Percentiles rank a stretch among this genome's conserved stretches.
phyloP scores from a whole-genome alignment of 2,329 filamentous ascomycete genomes.

The Aspergillus sp. region DNA sequence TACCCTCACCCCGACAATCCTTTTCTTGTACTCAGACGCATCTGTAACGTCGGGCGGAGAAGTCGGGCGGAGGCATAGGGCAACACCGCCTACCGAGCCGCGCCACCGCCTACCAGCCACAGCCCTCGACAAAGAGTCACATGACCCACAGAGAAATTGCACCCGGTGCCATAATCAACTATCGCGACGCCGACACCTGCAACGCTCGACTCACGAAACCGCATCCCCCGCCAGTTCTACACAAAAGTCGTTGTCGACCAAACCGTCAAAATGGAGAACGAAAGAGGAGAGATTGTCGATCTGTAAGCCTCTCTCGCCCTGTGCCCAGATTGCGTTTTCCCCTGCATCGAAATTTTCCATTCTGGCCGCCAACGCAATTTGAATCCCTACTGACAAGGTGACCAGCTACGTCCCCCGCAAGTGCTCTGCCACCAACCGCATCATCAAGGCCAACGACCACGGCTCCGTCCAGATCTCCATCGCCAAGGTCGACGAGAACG shows the following conservation, averaged over 20 bases:
- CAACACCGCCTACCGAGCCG: not conserved
- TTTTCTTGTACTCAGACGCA: no score
- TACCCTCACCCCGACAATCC: not conserved
- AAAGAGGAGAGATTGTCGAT: slow-evolving; percentile 98
- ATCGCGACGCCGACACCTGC: slow-evolving; percentile 10
- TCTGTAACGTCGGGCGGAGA: not conserved
- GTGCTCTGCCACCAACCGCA: slow-evolving; percentile 98
- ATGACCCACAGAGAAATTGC: slow-evolving; percentile 36
- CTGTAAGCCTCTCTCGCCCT: slow-evolving; percentile 55
- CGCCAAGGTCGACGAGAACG: slow-evolving; percentile 98
- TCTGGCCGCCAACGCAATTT: not conserved
- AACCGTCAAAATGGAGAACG: slow-evolving; percentile 90
- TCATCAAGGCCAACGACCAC: slow-evolving; percentile 99
- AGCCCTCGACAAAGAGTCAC: slow-evolving; percentile 36
- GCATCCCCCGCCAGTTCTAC: slow-evolving; percentile 19
- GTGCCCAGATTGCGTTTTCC: not conserved
- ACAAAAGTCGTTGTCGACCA: slow-evolving; percentile 31
- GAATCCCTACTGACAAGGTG: not conserved
- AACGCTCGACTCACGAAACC: slow-evolving; percentile 23
- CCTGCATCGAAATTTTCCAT: no score
- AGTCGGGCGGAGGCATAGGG: not conserved
- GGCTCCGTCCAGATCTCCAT: slow-evolving; percentile 95
- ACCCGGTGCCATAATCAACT: not conserved
- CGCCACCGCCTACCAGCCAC: slow-evolving; percentile 9
- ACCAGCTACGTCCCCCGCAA: slow-evolving; percentile 93